These are phyloP conservation scores for Myriosclerotinia scirpicola DNA, from an alignment of 2,329 filamentous ascomycete species.

Conservation along the genomic window DNA sequence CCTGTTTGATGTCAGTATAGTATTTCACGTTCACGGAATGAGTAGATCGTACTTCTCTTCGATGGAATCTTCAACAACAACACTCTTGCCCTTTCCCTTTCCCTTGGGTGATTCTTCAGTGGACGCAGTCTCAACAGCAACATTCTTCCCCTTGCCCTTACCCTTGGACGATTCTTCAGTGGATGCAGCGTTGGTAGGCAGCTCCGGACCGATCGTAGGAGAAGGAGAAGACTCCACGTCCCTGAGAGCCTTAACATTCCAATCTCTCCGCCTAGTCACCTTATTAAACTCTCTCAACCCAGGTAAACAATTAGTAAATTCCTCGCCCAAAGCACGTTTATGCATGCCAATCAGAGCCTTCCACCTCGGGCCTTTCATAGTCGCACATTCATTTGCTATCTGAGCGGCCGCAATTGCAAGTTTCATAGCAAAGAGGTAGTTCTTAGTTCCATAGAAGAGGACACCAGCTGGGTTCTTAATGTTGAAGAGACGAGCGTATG, in stretches of 20 bases:
- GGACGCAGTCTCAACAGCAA: background rate
- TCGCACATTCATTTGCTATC: conserved; percentile 9
- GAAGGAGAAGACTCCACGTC: background rate
- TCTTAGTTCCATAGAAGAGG: conserved; percentile 2
- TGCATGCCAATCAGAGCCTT: background rate
- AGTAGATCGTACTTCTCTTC: background rate
- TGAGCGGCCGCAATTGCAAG: conserved; percentile 2
- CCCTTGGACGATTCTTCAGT: background rate
- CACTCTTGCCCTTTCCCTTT: background rate
- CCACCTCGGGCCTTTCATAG: background rate
- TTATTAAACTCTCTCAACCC: conserved; percentile 16
- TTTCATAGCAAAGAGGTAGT: conserved; percentile 13
- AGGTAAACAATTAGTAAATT: conserved; percentile 1
- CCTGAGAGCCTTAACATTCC: conserved; percentile 14
- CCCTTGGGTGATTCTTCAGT: too few relatives aligned
- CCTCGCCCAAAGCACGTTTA: conserved; percentile 2
- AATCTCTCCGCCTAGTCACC: conserved; percentile 15
- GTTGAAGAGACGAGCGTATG: conserved; percentile 11
- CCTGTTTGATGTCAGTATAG: conserved; percentile 6
- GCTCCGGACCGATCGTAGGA: background rate
- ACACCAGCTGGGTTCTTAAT: background rate
- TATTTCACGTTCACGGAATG: background rate
- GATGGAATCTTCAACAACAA: background rate
- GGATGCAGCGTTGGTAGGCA: background rate
- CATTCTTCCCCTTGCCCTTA: background rate